Conservation (phyloP, 1,139 yeast genomes). For the Entelexis paramagnoliae region DNA sequence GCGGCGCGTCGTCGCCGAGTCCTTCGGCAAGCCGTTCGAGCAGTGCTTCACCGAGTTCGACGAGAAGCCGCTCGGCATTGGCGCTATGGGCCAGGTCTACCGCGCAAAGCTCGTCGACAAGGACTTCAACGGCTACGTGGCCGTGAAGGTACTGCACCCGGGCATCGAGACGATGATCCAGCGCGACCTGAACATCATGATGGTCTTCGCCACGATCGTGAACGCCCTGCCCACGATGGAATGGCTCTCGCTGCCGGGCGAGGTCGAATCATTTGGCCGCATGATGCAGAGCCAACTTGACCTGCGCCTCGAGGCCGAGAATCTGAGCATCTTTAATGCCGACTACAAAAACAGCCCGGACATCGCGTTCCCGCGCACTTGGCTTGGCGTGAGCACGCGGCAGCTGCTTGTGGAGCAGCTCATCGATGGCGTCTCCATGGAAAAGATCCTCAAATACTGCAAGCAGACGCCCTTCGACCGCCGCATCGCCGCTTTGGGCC, state of each 20-base stretch:
- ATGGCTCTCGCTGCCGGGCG: slow-evolving; percentile 92
- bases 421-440: slow-evolving; percentile 72
- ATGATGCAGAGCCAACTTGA: slow-evolving; percentile 87
- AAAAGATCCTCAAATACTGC: slow-evolving; percentile 44
- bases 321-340: slow-evolving; percentile 55
- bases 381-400: slow-evolving; percentile 52
- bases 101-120: slow-evolving; percentile 45
- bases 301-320: slow-evolving; percentile 77
- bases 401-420: slow-evolving; percentile 78
- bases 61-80: slow-evolving; percentile 76
- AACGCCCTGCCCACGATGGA: slow-evolving; percentile 85
- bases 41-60: slow-evolving; percentile 75
- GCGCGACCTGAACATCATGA: slow-evolving; percentile 78
- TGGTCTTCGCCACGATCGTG: slow-evolving; percentile 58
- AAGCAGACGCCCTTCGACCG: slow-evolving; percentile 47
- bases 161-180: slow-evolving; percentile 58
- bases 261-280: slow-evolving; percentile 75
- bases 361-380: slow-evolving; percentile 75
- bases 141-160: slow-evolving; percentile 89
- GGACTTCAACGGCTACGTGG: slow-evolving; percentile 38
- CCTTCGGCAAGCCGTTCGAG: slow-evolving; percentile 54
- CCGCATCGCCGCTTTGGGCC: slow-evolving; percentile 73
- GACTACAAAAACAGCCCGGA: slow-evolving; percentile 52
- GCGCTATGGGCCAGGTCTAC: slow-evolving; percentile 96
- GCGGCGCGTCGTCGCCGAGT: slow-evolving; percentile 44